Conservation (phyloP, 768 basidiomycete genomes). For the Filobasidium wieringae region DNA sequence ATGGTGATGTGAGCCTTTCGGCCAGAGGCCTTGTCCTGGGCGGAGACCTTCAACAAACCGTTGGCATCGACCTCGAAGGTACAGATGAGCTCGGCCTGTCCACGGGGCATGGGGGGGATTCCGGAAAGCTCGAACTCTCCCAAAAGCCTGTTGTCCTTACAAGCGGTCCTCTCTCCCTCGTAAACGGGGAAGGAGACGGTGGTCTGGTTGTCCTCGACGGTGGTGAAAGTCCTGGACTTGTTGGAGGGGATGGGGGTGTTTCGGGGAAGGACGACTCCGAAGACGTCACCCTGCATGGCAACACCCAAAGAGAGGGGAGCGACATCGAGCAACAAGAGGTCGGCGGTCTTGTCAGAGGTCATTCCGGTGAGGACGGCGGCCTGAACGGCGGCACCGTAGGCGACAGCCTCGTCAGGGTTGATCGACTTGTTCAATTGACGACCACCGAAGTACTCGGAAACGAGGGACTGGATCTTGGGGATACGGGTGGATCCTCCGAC, state of each 20-base stretch:
- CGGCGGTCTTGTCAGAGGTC: slow-evolving; percentile 97
- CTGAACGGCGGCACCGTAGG: slow-evolving; percentile 98
- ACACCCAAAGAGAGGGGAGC: slow-evolving; percentile 98
- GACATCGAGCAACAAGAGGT: slow-evolving; percentile 95
- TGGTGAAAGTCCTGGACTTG: slow-evolving; percentile 98
- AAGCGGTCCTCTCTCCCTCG: slow-evolving; percentile 99
- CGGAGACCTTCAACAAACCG: slow-evolving; percentile 96
- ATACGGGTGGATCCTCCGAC: slow-evolving; percentile 99
- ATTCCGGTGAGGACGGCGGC: slow-evolving; percentile 97
- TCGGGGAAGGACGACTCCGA: slow-evolving; percentile 97
- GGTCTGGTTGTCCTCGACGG: slow-evolving; percentile 99
- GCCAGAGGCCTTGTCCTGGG: slow-evolving; percentile 94
- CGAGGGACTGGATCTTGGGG: slow-evolving; percentile 94
- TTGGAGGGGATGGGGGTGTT: slow-evolving; percentile 99
- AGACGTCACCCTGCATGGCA: slow-evolving; percentile 99
- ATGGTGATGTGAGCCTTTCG: slow-evolving; percentile 94
- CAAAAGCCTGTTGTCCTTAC: slow-evolving; percentile 96
- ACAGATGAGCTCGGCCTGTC: slow-evolving; percentile 97
- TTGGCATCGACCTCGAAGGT: slow-evolving; percentile 99
- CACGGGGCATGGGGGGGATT: slow-evolving; percentile 98
- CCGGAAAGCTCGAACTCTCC: slow-evolving; percentile 99
- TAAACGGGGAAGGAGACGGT: slow-evolving; percentile 99
- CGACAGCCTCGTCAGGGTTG: slow-evolving; percentile 99
- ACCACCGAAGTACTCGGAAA: slow-evolving; percentile 96
- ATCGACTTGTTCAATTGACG: slow-evolving; percentile 99